phyloP scores from a whole-genome alignment of 2,329 filamentous ascomycete species.

The Colletotrichum euphorbiae region DNA sequence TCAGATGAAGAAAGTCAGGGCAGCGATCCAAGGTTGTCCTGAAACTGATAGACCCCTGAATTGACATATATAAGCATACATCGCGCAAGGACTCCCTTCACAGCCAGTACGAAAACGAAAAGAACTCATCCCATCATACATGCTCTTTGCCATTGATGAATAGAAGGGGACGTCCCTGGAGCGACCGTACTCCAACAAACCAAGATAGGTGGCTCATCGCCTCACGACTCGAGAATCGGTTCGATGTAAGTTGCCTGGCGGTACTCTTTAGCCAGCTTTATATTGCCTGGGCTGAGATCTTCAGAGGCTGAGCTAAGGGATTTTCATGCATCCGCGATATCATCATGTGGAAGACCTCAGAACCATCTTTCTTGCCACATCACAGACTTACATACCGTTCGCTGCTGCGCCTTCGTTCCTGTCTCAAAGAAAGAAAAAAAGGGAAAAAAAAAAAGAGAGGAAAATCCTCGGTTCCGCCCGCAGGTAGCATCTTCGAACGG shows the following conservation, averaged over 20 bases:
- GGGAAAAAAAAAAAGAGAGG: no score
- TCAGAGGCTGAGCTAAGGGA: conserved; percentile 8
- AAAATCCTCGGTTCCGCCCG: neutral
- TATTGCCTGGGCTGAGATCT: neutral
- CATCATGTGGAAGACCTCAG: neutral
- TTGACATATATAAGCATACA: conserved; percentile 10
- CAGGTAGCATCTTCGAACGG: neutral
- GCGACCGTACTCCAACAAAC: neutral
- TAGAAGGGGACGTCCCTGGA: conserved; percentile 7
- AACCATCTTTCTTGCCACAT: neutral
- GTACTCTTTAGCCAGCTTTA: neutral
- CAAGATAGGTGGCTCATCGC: neutral
- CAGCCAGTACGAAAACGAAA: neutral
- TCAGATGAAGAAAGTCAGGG: neutral
- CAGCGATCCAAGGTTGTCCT: conserved; percentile 10
- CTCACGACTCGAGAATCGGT: conserved; percentile 1
- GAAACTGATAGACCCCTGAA: conserved; percentile 17
- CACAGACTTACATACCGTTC: neutral
- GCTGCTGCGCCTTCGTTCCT: neutral
- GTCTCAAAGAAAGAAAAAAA: no score
- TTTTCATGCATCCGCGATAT: neutral
- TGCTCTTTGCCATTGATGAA: neutral
- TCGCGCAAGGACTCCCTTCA: conserved; percentile 1
- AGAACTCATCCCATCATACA: neutral
- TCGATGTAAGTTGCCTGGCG: neutral